Base-by-base conservation (phyloP, 257 asterid species). In the Solanum lycopersicoides region DNA sequence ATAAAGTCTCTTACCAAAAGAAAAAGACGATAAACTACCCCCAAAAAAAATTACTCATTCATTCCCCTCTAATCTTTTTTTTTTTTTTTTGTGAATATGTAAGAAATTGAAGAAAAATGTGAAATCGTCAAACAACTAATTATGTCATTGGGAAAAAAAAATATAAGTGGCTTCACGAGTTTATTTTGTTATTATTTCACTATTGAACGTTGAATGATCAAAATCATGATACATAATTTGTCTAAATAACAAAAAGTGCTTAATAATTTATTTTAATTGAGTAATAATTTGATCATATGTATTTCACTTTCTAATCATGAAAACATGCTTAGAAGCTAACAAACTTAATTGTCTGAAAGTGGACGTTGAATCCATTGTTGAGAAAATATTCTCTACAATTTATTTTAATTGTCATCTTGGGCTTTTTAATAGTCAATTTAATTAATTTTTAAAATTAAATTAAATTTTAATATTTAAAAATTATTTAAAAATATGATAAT, bases 261-360 rank as follows among this genome's bases (percentile, higher is more conserved):
- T 42, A 76, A 14, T 41, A 76, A 25, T 41, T 42, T 42, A 25
- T 41, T 13, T 76, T 41, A 23, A 41, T 75, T 75, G 30, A 75
- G 83, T 23, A 75, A 75, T 75, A 41, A 75, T 32, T 2, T 89
- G 87, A 35, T 35, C 39, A 35, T 35, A 35, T 5, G 5, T 83
- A 39, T 30, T 28, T 89, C 76, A 86, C 89, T 68, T 44, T 88
- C 32, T 90, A 91, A 94, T 95, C 92, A 95, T 95, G 96, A 94
- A 92, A 93, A 89, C 96, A 94, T 89, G 97, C 98, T 95, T 95
- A 93, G 97, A 95, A 95, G 98, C 98, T 92, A 95, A 94, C 93
- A 92, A 2, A 93, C 84, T 44, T 9, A 5, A 72, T 74, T 34
- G 60, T 44, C 59, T 37, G 30, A 47, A 21, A n/a, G 82, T 50